Evolutionary conservation across 78 protist species (phyloP).

Genomic region (Cavenderia fasciculata): DNA sequence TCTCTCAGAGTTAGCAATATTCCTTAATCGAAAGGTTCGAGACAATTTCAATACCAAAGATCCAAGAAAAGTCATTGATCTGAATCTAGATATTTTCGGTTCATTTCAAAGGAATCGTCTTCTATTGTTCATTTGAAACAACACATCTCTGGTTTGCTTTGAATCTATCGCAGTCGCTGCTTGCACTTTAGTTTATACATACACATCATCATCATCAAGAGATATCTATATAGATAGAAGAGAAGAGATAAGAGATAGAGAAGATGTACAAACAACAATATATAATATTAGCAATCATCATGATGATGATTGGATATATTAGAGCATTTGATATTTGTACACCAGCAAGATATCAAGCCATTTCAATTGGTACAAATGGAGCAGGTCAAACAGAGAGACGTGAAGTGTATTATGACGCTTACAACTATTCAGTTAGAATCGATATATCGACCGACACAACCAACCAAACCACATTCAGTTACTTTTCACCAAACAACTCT

Average conservation of each 20-base stretch:
- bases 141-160: too few relatives aligned
- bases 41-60: too few relatives aligned
- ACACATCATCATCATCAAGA: not conserved
- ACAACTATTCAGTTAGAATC: not conserved
- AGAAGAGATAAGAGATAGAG: not conserved
- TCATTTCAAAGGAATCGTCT: too few relatives aligned
- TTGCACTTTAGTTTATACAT: not conserved
- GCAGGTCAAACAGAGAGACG: not conserved
- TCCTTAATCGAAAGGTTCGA: too few relatives aligned
- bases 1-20: too few relatives aligned
- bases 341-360: slow-evolving; percentile 7
- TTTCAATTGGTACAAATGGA: not conserved
- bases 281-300: too few relatives aligned
- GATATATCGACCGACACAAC: slow-evolving; percentile 6
- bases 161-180: too few relatives aligned
- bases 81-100: too few relatives aligned
- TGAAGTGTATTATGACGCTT: slow-evolving; percentile 12
- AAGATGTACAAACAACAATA: too few relatives aligned
- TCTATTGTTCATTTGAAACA: too few relatives aligned
- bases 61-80: too few relatives aligned
- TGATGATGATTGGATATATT: too few relatives aligned
- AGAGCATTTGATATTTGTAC: slow-evolving; percentile 10
- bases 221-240: not conserved
- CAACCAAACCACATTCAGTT: slow-evolving; percentile 32
- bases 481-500: not conserved